phyloP scores from a whole-genome alignment of 192 early-diverging fungal species.

The Umbelopsis ramanniana region DNA sequence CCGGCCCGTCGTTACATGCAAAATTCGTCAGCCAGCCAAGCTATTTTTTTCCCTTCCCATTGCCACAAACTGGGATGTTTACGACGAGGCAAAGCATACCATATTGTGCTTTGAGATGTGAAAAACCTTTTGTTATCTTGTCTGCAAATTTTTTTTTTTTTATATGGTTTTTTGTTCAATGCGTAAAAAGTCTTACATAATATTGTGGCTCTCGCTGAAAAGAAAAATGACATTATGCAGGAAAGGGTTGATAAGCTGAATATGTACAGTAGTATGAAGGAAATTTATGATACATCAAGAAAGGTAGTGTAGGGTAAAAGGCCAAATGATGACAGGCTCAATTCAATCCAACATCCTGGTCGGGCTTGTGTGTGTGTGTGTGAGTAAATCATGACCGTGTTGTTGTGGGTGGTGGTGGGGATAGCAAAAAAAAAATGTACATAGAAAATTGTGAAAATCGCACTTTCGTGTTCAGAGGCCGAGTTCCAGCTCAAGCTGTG shows the following conservation, averaged over 20 bases:
- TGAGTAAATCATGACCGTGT: no score
- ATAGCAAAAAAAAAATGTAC: background rate
- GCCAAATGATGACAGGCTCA: no score
- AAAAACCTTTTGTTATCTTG: no score
- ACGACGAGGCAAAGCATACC: no score
- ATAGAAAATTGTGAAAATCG: background rate
- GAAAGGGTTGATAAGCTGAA: background rate
- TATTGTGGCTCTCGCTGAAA: background rate
- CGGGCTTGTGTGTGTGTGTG: no score
- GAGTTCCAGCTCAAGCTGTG: conserved; percentile 29
- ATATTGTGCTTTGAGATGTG: no score
- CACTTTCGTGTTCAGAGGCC: background rate
- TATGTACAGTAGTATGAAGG: background rate
- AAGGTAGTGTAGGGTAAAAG: no score
- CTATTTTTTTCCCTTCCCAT: no score
- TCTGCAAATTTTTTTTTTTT: background rate
- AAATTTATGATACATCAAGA: background rate
- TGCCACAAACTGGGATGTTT: no score
- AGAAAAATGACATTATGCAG: conserved; percentile 7
- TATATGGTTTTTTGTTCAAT: background rate
- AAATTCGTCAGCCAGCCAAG: no score
- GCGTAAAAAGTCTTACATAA: background rate
- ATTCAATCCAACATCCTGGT: no score
- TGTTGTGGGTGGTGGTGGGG: background rate
- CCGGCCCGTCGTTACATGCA: no score